Evolutionary conservation across 257 asterid genomes (phyloP), one percentile per base, ranked within the genome.

Genomic region (Echium plantagineum): DNA sequence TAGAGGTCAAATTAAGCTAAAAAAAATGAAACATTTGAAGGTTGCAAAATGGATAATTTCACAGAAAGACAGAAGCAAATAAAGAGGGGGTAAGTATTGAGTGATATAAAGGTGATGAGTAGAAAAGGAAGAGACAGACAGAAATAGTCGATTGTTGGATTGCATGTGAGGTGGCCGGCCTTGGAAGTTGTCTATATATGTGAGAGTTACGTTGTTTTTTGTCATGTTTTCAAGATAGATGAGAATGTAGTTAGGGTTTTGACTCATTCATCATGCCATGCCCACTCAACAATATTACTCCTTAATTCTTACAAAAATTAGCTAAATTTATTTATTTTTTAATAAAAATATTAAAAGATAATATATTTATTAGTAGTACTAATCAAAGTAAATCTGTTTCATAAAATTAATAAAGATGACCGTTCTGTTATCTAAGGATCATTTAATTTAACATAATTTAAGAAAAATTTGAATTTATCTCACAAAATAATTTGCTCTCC

Each of bases 121-220:
- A 38, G 15, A 38, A 10, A 10, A 38, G 48, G 48, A 38, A 1
- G 48, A 42, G 49, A 42, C 17, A 42, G 49, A 13, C 15, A 42
- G 17, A 10, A 42, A 42, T 35, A 7, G 32, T 28, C 30, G 49
- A 58, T 55, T 61, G 64, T 64, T 61, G 77, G 68, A 60, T 47
- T 74, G 82, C 67, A 76, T 74, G 82, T 81, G 89, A 65, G 78
- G 72, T 78, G 74, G 95, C 90, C 90, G 89, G 89, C 85, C 81
- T 62, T 65, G 76, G 66, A 42, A 58, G 46, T 85, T 86, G 97
- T 83, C 80, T 28, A 38, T 46, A 65, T 66, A 79, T 77, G 79
- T 75, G 84, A 67, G 71, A 42, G 16, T 10, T 42, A 0, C 49
- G 13, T 74, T 80, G 81, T 74, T 72, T 63, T 81, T 88, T 81